A percentile compares a stretch with the other conserved stretches of the same genome.
phyloP scores from a whole-genome alignment of 805 yeast species.

The Kazachstania africana region DNA sequence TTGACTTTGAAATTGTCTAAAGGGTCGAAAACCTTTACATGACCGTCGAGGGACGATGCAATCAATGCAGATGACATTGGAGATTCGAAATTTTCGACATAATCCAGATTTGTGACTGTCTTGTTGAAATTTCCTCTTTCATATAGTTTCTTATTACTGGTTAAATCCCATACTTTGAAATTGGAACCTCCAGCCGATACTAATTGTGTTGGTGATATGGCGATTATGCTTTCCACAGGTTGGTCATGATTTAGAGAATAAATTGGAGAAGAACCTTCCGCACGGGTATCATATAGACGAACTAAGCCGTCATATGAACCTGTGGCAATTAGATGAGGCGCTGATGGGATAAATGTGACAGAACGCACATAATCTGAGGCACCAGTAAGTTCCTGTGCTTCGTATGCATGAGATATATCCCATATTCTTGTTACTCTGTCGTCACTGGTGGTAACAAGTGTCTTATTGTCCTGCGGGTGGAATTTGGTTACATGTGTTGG shows the following conservation, averaged over 20 bases:
- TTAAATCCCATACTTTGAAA: conserved; percentile 86
- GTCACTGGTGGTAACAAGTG: conserved; percentile 76
- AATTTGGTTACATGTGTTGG: conserved; percentile 92
- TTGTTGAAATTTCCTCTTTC: conserved; percentile 83
- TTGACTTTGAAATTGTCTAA: conserved; percentile 72
- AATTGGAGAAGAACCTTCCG: conserved; percentile 36
- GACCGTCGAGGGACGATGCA: conserved; percentile 95
- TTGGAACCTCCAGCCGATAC: conserved; percentile 74
- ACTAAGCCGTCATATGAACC: conserved; percentile 90
- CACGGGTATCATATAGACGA: conserved; percentile 73
- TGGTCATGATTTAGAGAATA: conserved; percentile 56
- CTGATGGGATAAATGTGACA: conserved; percentile 62
- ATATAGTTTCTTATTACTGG: conserved; percentile 52
- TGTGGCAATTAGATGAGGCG: conserved; percentile 71
- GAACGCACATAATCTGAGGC: conserved; percentile 86
- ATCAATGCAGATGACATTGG: conserved; percentile 41
- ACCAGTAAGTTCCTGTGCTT: conserved; percentile 62
- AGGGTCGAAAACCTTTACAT: conserved; percentile 87
- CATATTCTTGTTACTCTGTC: conserved; percentile 79
- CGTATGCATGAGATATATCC: conserved; percentile 68
- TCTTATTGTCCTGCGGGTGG: conserved; percentile 55
- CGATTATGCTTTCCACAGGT: conserved; percentile 78
- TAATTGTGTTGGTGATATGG: conserved; percentile 59
- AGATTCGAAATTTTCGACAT: conserved; percentile 21
- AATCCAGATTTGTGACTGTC: conserved; percentile 69